These are phyloP conservation scores for Knoxdaviesia proteae DNA, from an alignment of 2,329 filamentous ascomycete species.

Conservation along the genomic window DNA sequence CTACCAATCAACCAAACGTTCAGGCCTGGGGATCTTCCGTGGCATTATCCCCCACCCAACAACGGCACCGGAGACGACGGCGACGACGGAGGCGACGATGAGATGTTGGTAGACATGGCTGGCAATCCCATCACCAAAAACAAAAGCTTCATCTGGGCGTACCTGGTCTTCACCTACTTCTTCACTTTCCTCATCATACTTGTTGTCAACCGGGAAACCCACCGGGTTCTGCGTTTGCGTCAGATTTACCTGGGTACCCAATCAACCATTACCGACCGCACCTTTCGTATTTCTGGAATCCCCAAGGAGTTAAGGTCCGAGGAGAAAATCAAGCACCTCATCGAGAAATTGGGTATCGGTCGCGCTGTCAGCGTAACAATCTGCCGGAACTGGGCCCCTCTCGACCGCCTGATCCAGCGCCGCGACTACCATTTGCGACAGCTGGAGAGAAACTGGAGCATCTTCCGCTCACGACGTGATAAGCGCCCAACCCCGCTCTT, in stretches of 20 bases:
- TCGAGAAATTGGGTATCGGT: conserved; percentile 76
- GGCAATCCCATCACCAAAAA: conserved; percentile 15
- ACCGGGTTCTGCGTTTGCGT: conserved; percentile 62
- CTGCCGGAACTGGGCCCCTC: conserved; percentile 66
- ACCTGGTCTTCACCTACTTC: conserved; percentile 83
- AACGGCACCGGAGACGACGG: conserved; percentile 3
- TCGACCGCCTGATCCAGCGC: conserved; percentile 55
- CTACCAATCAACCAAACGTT: conserved; percentile 67
- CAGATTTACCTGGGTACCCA: conserved; percentile 87
- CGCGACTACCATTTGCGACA: conserved; percentile 45
- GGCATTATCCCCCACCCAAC: background rate
- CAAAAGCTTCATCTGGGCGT: conserved; percentile 61
- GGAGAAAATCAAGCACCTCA: conserved; percentile 61
- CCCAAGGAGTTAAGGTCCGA: conserved; percentile 62
- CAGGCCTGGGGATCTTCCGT: no score
- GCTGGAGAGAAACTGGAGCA: conserved; percentile 69
- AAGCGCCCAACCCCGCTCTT: conserved; percentile 1
- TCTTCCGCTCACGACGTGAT: conserved; percentile 26
- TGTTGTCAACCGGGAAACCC: conserved; percentile 64
- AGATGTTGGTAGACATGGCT: conserved; percentile 7
- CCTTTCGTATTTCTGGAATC: conserved; percentile 77
- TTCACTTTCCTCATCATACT: conserved; percentile 71
- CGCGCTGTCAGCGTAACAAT: conserved; percentile 74
- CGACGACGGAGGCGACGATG: conserved; percentile 12
- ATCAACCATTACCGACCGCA: conserved; percentile 87